Percentiles rank a stretch among this genome's conserved stretches.
Evolutionary conservation across 352 stramenopile genomes (phyloP).

Genomic region (Globisporangium iwayamae): DNA sequence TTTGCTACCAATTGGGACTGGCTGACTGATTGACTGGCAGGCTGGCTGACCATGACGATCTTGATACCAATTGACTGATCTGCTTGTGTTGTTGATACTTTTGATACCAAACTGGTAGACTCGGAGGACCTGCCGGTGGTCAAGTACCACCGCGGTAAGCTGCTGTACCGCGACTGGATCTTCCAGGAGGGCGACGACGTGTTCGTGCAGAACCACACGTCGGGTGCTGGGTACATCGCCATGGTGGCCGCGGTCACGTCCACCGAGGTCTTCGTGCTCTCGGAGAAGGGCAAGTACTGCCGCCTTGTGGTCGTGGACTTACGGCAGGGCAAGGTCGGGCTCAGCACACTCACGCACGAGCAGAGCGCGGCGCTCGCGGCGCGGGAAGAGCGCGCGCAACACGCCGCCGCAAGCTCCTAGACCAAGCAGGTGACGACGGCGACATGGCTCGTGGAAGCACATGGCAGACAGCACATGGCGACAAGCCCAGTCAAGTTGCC

Average conservation of each 20-base stretch:
- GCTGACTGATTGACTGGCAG: no score
- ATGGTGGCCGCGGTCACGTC: slow-evolving; percentile 66
- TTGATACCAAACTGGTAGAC: slow-evolving; percentile 22
- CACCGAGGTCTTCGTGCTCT: slow-evolving; percentile 73
- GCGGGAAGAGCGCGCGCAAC: slow-evolving; percentile 40
- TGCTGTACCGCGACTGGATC: slow-evolving; percentile 73
- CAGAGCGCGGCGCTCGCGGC: slow-evolving; percentile 26
- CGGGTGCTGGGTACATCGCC: slow-evolving; percentile 56
- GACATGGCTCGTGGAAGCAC: neutral
- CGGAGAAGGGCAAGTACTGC: slow-evolving; percentile 76
- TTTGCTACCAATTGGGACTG: neutral
- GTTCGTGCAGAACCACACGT: slow-evolving; percentile 60
- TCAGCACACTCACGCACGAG: slow-evolving; percentile 54
- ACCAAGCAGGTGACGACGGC: neutral
- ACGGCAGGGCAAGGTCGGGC: slow-evolving; percentile 52
- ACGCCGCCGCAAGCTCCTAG: slow-evolving; percentile 40
- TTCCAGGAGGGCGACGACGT: slow-evolving; percentile 81
- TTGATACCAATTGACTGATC: neutral
- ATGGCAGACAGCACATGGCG: neutral
- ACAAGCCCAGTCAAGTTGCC: no score
- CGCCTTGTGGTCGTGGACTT: slow-evolving; percentile 76
- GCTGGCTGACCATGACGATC: neutral
- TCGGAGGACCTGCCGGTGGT: slow-evolving; percentile 36
- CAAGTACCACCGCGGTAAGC: slow-evolving; percentile 70
- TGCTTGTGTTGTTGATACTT: neutral